Evolutionary conservation across 83 land plant species (phyloP), one percentile per base, ranked within the genome.

Genomic region (Diphasiastrum complanatum): DNA sequence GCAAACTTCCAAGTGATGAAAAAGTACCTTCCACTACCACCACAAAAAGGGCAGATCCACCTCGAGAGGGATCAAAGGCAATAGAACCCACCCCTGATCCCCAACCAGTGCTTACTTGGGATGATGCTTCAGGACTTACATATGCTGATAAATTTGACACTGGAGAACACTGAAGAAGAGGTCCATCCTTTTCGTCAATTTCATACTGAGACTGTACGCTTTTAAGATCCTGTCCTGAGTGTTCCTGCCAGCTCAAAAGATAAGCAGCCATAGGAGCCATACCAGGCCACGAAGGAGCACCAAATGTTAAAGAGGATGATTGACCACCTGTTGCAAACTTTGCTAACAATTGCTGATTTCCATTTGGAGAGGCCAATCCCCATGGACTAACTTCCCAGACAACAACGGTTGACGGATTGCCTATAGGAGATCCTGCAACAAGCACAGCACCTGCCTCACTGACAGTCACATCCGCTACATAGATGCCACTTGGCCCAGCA

Each of bases 1-100:
- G 28, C 29, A 64, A 33, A 59, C 3, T 1, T 18, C 47, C 32
- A 36, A 53, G 11, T 33, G 14, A 12, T 11, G 54, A 19, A 26
- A 35, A 19, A 16, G n/a, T 68, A 89, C 99, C 99, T 72, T 93
- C 99, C 73, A 83, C 84, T 45, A 93, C 80, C 0, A 76, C 83
- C 61, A 86, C 81, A 59, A 90, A 65, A 61, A 93, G 76, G 2
- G 83, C 97, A 23, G 96, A 79, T 26, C 99, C 99, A 61, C 89
- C 92, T 40, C 79, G 80, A 29, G 96, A 82, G 23, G 99, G 99
- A 77, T 93, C 99, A 82, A 93, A 93, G 63, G 99, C 96, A 70
- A 89, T 82, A 41, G 92, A 80, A 54, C 81, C 78, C 10, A 93
- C 96, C 11, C 99, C 96, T 65, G 96, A 89, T 30, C 97, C 96